A percentile compares a stretch with the other conserved stretches of the same genome.
phyloP scores from a whole-genome alignment of 2,329 filamentous ascomycete genomes.

The Huntiella savannae region DNA sequence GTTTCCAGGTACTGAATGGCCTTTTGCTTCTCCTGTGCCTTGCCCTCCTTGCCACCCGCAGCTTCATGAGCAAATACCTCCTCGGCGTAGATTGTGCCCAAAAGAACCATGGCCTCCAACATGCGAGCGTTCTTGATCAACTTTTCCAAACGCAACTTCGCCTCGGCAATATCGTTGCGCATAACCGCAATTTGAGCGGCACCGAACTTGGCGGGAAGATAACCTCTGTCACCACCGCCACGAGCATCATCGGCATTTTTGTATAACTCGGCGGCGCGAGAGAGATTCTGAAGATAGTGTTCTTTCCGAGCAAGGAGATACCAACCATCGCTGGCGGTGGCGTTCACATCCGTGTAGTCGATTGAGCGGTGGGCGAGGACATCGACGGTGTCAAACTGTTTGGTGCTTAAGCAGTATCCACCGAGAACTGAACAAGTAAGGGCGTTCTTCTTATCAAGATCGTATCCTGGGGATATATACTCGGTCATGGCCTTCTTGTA shows the following conservation, averaged over 20 bases:
- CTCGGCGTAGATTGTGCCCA: slow-evolving; percentile 84
- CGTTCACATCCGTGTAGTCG: slow-evolving; percentile 87
- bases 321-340: slow-evolving; percentile 94
- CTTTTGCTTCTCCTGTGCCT: slow-evolving; percentile 66
- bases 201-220: slow-evolving; percentile 86
- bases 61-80: slow-evolving; percentile 71
- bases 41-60: slow-evolving; percentile 63
- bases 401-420: slow-evolving; percentile 71
- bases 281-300: slow-evolving; percentile 59
- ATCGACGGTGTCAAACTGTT: slow-evolving; percentile 64
- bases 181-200: slow-evolving; percentile 74
- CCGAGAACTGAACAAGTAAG: slow-evolving; percentile 83
- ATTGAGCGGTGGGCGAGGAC: slow-evolving; percentile 81
- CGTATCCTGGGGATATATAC: slow-evolving; percentile 86
- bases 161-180: slow-evolving; percentile 70
- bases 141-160: slow-evolving; percentile 85
- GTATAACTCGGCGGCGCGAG: slow-evolving; percentile 71
- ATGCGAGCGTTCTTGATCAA: slow-evolving; percentile 71
- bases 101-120: slow-evolving; percentile 75
- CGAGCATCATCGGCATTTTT: slow-evolving; percentile 77
- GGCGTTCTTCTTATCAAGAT: slow-evolving; percentile 77
- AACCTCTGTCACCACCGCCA: slow-evolving; percentile 78
- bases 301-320: slow-evolving; percentile 84
- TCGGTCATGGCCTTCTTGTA: slow-evolving; percentile 92
- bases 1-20: slow-evolving; percentile 68